Evolutionary conservation across 352 stramenopile species (phyloP), one percentile per base, ranked within the genome.

Genomic region (Globisporangium paroecandrum): DNA sequence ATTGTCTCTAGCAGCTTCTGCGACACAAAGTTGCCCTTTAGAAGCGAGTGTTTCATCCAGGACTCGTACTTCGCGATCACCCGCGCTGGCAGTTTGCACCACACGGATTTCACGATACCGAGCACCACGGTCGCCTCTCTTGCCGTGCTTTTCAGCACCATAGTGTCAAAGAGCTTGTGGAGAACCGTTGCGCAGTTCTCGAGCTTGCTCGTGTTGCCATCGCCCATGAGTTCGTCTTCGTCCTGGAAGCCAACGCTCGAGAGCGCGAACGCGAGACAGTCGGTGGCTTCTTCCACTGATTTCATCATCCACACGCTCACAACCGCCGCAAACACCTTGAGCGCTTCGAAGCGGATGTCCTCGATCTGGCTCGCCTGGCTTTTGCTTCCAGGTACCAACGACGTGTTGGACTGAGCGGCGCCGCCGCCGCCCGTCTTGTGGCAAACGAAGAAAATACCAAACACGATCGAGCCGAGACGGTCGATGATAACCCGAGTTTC

Each of bases 21-120:
- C 27, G 67, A 64, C 25, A 64, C 56, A 25, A 72, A 69, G 38
- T 56, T 63, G 8, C 64, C 58, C 13, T 51, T 47, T 1, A 70
- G 46, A n/a, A 77, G 34, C 22, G 64, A 43, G 22, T 72, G 60
- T 59, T 74, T 72, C 63, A 81, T 79, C 77, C 77, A 83, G 8
- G 59, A 41, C 24, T 75, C 65, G 49, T 69, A 66, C 46, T 66
- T 64, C 18, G 27, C 22, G 10, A 77, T 49, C 6, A 68, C 38
- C 24, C 54, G 56, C 25, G 22, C 49, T 6, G 72, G 43, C 7
- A 76, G 41, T 60, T 76, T 75, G 27, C 46, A 66, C 72, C 54
- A 76, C n/a, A 73, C 60, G 1, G 43, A 41, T 34, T 38, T 70
- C 25, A 71, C 70, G 41, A 66, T 49, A 8, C 64, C 54, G 10